Evolutionary conservation across 192 early-diverging fungal genomes (phyloP).

Genomic region (Podila clonocystis): DNA sequence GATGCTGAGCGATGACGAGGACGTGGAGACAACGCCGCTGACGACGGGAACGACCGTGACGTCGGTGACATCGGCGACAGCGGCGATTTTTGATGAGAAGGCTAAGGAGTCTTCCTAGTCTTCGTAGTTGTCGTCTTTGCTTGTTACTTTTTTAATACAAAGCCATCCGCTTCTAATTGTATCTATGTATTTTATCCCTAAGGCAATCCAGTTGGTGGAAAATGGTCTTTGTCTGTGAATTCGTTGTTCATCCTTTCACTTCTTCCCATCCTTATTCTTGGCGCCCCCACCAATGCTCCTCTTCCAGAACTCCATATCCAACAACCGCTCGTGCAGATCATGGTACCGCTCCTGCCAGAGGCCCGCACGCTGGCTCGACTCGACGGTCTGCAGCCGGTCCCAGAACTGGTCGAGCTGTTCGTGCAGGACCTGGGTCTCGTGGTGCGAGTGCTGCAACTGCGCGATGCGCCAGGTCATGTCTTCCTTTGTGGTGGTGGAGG

Average conservation of each 20-base stretch:
- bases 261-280: background rate
- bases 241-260: background rate
- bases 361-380: background rate
- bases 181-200: too few relatives aligned
- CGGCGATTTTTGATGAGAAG: too few relatives aligned
- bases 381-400: background rate
- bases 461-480: background rate
- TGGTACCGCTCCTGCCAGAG: constrained; percentile 1
- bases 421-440: background rate
- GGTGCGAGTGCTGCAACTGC: background rate
- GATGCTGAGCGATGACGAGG: too few relatives aligned
- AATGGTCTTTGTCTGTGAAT: too few relatives aligned
- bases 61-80: too few relatives aligned
- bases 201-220: too few relatives aligned
- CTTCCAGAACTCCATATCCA: background rate
- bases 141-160: too few relatives aligned
- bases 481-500: background rate
- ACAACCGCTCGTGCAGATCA: background rate
- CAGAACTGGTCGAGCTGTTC: background rate
- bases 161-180: too few relatives aligned
- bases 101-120: too few relatives aligned
- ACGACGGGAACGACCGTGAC: too few relatives aligned
- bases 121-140: too few relatives aligned
- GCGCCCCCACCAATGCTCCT: background rate
- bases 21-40: too few relatives aligned